phyloP scores from a whole-genome alignment of 75 land plant genomes.

The Sequoia sempervirens region DNA sequence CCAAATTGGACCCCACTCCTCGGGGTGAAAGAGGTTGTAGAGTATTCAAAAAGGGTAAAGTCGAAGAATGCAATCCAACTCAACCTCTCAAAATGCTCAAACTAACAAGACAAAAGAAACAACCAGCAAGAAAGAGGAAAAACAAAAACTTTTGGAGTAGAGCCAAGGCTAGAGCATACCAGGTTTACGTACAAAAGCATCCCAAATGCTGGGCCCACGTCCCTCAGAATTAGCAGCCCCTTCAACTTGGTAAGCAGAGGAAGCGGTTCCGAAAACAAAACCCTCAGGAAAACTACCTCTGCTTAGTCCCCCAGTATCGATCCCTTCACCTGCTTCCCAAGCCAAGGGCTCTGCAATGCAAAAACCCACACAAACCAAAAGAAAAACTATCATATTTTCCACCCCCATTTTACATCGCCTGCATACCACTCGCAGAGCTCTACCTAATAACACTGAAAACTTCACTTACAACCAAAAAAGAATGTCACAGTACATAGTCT shows the following conservation, averaged over 20 bases:
- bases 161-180: too few species aligned
- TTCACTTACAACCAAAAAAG: not conserved
- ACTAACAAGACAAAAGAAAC: not conserved
- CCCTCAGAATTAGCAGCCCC: slow-evolving; percentile 76
- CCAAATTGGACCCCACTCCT: not conserved
- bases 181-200: slow-evolving; percentile 43
- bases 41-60: not conserved
- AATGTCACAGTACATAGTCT: not conserved
- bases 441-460: not conserved
- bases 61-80: too few species aligned
- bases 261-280: slow-evolving; percentile 78
- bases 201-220: slow-evolving; percentile 92
- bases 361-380: not conserved
- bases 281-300: slow-evolving; percentile 56
- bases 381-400: not conserved
- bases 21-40: not conserved
- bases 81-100: not conserved
- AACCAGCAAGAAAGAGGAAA: not conserved
- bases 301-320: slow-evolving; percentile 39
- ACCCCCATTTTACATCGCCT: not conserved
- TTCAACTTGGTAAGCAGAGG: slow-evolving; percentile 84
- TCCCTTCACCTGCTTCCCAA: not conserved
- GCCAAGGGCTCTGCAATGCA: not conserved
- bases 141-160: not conserved
- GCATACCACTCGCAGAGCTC: not conserved